phyloP scores from a whole-genome alignment of 257 asterid genomes.

The Primulina tabacum region DNA sequence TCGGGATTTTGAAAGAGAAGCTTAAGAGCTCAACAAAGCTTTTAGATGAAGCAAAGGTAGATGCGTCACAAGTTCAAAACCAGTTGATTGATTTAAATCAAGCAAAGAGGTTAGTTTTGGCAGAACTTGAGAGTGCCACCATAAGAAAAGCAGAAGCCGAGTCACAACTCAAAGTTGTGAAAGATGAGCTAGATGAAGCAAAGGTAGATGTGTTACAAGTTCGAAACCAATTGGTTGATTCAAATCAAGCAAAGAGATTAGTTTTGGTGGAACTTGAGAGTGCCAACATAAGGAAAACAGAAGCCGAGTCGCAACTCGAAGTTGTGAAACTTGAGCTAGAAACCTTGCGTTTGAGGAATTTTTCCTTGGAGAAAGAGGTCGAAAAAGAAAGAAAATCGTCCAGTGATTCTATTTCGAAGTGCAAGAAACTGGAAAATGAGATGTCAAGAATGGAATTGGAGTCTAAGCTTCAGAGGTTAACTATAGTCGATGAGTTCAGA shows the following conservation, averaged over 20 bases:
- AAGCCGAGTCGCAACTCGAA: constrained; percentile 43
- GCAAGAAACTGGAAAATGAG: constrained; percentile 42
- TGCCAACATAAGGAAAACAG: constrained; percentile 38
- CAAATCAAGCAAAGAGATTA: constrained; percentile 35
- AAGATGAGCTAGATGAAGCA: constrained; percentile 41
- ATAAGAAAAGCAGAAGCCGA: constrained; percentile 44
- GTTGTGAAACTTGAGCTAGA: constrained; percentile 41
- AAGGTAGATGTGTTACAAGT: constrained; percentile 34
- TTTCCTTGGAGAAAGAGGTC: constrained; percentile 40
- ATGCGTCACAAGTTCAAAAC: constrained; percentile 33
- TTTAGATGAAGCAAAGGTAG: constrained; percentile 48
- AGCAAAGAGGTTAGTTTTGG: constrained; percentile 34
- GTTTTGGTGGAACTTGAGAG: constrained; percentile 41
- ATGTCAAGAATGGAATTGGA: constrained; percentile 44
- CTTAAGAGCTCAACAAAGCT: constrained; percentile 38
- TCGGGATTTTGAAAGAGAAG: constrained; percentile 33
- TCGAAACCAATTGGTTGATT: constrained; percentile 39
- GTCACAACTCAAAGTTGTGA: constrained; percentile 37
- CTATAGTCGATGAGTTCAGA: constrained; percentile 49
- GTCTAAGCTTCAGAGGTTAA: constrained; percentile 44
- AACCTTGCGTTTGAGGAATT: constrained; percentile 37
- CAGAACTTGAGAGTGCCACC: constrained; percentile 43
- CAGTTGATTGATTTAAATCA: constrained; percentile 39
- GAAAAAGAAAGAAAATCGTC: constrained; percentile 42
- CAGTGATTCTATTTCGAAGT: constrained; percentile 48